These are phyloP conservation scores for Fusarium agapanthi DNA, from an alignment of 2,329 filamentous ascomycete genomes.

Conservation along the genomic window DNA sequence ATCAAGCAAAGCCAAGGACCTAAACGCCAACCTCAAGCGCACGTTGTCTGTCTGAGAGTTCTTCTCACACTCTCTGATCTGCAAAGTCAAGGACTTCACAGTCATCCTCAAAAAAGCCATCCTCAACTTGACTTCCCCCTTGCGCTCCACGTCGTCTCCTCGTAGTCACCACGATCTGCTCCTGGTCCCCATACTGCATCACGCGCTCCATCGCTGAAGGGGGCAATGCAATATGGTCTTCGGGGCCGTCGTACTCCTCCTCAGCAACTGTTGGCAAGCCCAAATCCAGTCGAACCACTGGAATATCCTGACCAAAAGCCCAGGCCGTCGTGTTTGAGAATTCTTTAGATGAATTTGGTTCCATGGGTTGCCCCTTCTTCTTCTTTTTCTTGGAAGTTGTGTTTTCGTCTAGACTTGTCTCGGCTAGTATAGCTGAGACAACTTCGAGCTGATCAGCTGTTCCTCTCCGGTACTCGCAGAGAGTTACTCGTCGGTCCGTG, in stretches of 20 bases:
- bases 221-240: conserved; percentile 67
- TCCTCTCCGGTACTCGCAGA: conserved; percentile 69
- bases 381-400: conserved; percentile 49
- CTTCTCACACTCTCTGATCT: conserved; percentile 67
- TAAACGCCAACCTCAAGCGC: conserved; percentile 16
- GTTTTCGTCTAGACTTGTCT: conserved; percentile 53
- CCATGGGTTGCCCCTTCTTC: conserved; percentile 45
- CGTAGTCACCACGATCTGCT: conserved; percentile 85
- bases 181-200: conserved; percentile 68
- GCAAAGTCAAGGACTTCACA: conserved; percentile 93
- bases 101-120: conserved; percentile 91
- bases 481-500: conserved; percentile 83
- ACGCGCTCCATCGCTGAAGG: conserved; percentile 71
- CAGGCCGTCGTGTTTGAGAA: conserved; percentile 50
- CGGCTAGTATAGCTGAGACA: conserved; percentile 52
- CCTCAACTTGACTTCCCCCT: conserved; percentile 64
- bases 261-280: conserved; percentile 58
- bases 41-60: neutral
- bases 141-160: conserved; percentile 69
- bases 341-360: conserved; percentile 22
- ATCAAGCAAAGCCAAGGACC: conserved; percentile 36
- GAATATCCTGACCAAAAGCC: conserved; percentile 69
- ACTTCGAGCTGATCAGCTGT: conserved; percentile 47
- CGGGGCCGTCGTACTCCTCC: conserved; percentile 61
- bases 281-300: conserved; percentile 61